These are phyloP conservation scores for Dillenia suffruticosa DNA, from an alignment of 164 flowering plant genomes.

Conservation along the genomic window DNA sequence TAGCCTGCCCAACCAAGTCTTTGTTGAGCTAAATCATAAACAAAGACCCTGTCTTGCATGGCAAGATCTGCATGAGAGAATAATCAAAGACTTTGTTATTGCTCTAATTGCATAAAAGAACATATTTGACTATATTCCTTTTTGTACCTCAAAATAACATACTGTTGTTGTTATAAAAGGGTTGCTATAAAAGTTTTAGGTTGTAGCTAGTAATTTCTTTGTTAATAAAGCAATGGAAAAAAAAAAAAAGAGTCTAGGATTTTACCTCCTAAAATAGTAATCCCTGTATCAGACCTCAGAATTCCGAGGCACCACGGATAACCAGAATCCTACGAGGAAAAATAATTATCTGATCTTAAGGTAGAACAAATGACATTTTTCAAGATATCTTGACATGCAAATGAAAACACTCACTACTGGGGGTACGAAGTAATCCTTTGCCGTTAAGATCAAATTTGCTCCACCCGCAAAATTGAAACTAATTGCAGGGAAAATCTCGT, in stretches of 20 bases:
- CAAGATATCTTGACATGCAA: too few species aligned
- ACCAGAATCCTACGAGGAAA: slow-evolving; percentile 49
- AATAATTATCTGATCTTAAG: too few species aligned
- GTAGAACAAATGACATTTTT: too few species aligned
- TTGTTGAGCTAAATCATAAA: slow-evolving; percentile 80
- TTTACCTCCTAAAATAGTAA: slow-evolving; percentile 93
- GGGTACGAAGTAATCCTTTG: slow-evolving; percentile 74
- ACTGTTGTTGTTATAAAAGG: too few species aligned
- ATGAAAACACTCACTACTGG: slow-evolving; percentile 43
- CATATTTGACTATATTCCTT: too few species aligned
- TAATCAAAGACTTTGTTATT: too few species aligned
- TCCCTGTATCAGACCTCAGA: slow-evolving; percentile 60
- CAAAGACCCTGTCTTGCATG: slow-evolving; percentile 81
- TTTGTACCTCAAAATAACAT: too few species aligned
- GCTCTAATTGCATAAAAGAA: too few species aligned
- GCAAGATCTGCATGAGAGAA: too few species aligned
- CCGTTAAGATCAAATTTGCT: slow-evolving; percentile 65
- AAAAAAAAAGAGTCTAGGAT: neutral
- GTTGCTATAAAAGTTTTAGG: too few species aligned
- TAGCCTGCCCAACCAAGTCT: slow-evolving; percentile 87
- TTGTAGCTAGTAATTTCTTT: too few species aligned
- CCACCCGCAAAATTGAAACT: slow-evolving; percentile 72
- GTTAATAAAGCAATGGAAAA: too few species aligned
- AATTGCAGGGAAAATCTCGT: slow-evolving; percentile 64
- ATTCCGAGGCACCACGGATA: slow-evolving; percentile 91